Conservation (phyloP, 2,329 filamentous ascomycete genomes). For the Fusarium praegraminearum region DNA sequence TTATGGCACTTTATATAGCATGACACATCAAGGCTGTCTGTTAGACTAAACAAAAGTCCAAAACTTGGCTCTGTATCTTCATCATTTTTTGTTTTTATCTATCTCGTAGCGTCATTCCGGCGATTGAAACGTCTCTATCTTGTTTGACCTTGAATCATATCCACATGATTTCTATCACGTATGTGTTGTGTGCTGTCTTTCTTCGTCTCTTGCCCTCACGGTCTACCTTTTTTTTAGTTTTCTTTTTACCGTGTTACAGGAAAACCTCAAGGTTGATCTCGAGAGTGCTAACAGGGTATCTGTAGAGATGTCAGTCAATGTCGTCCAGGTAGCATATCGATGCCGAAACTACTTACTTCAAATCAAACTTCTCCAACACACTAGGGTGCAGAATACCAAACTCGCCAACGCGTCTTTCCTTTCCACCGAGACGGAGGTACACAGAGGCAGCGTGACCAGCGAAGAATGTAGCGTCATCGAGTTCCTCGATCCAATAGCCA, state of each 20-base stretch:
- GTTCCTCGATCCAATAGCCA: constrained; percentile 94
- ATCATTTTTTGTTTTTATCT: constrained; percentile 42
- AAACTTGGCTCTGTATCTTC: constrained; percentile 20
- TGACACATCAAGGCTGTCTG: background rate
- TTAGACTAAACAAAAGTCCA: constrained; percentile 4
- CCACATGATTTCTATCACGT: constrained; percentile 33
- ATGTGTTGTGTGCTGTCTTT: constrained; percentile 6
- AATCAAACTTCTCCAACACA: constrained; percentile 92
- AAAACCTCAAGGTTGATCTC: constrained; percentile 97
- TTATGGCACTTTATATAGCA: constrained; percentile 10
- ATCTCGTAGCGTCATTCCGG: constrained; percentile 44
- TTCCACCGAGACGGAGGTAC: constrained; percentile 78
- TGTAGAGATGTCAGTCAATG: constrained; percentile 50
- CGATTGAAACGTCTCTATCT: constrained; percentile 33
- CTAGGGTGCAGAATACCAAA: constrained; percentile 95
- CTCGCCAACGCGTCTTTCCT: constrained; percentile 82
- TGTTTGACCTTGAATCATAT: constrained; percentile 33
- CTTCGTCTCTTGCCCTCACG: constrained; percentile 16
- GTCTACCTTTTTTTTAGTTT: constrained; percentile 29
- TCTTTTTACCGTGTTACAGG: constrained; percentile 65
- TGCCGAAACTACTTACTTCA: constrained; percentile 69
- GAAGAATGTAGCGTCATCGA: constrained; percentile 93
- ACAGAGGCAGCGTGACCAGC: constrained; percentile 88
- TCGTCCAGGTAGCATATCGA: background rate
- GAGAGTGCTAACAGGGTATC: constrained; percentile 91